These are phyloP conservation scores for Eucommia ulmoides DNA, from an alignment of 257 asterid genomes.

Conservation along the genomic window DNA sequence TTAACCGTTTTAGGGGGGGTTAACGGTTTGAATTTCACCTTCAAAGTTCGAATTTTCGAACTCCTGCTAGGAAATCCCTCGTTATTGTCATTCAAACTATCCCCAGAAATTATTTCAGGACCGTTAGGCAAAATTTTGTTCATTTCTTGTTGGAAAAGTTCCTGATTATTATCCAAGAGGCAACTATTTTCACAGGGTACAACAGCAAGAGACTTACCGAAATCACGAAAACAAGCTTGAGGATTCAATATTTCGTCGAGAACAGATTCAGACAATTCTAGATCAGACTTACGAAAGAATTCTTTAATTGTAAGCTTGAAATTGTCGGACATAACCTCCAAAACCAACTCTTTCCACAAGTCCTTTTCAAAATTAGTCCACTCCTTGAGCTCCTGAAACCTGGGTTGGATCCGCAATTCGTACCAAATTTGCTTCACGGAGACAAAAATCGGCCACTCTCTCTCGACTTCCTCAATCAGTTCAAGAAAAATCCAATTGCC, in stretches of 20 bases:
- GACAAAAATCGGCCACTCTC: constrained; percentile 35
- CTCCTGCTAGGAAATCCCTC: constrained; percentile 10
- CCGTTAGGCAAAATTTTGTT: constrained; percentile 13
- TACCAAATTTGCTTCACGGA: constrained; percentile 91
- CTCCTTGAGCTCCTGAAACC: constrained; percentile 30
- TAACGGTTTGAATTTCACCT: too few species aligned
- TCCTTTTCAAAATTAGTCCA: constrained; percentile 41
- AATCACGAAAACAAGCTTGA: constrained; percentile 16
- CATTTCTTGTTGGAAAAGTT: too few species aligned
- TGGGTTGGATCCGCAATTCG: constrained; percentile 43
- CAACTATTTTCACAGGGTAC: constrained; percentile 25
- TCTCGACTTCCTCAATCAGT: constrained; percentile 43
- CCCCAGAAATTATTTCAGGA: constrained; percentile 15
- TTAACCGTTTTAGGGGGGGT: too few species aligned
- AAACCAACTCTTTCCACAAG: constrained; percentile 44
- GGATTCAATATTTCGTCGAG: constrained; percentile 14
- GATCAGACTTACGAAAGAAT: constrained; percentile 23
- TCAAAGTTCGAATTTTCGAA: constrained; percentile 6
- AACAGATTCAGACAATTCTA: constrained; percentile 21
- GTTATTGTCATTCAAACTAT: constrained; percentile 12
- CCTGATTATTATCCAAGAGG: constrained; percentile 21
- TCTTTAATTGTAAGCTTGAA: constrained; percentile 27
- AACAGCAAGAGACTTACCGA: constrained; percentile 15
- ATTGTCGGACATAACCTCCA: constrained; percentile 37
- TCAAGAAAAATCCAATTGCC: constrained; percentile 64